Evolutionary conservation across 192 early-diverging fungal genomes (phyloP), one percentile per base, ranked within the genome.

Genomic region (Obelidium mucronatum): DNA sequence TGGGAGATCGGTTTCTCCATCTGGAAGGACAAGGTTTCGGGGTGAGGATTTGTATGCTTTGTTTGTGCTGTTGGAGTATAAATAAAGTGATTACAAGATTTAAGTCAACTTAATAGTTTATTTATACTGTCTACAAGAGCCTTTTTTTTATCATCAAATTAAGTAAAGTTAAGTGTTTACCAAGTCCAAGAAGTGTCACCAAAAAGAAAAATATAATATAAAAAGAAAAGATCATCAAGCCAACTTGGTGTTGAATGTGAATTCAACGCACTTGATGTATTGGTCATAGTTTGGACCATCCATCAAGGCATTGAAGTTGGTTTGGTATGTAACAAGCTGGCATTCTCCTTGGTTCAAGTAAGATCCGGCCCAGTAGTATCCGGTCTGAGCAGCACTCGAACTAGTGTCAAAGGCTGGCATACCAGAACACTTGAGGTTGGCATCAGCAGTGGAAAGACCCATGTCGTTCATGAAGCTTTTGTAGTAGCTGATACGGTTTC

Each of bases 261-360:
- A 22, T 35, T 74, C 73, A 24, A 74, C 73, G 28, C 73, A 74
- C 58, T 40, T 52, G 61, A 74, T 40, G 44, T 74, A 74, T 37
- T 74, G 59, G 28, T 63, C 60, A 54, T 58, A 72, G 36, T 58
- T 40, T 31, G 52, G 54, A 5, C 69, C 69, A 28, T 74, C 73
- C 40, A 74, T 61, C 58, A 74, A 36, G n/a, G 73, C 73, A 51
- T 74, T 74, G 39, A 63, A 74, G 40, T 48, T 53, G 33, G 73
- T 74, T 24, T 74, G 61, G 73, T 74, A 74, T 8, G 24, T 39
- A 34, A 74, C 69, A 4, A 72, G 53, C 55, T 72, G 52, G 24
- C 69, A 72, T 24, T 48, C 40, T 6, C 36, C 36, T n/a, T 42
- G 40, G 31, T 11, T 67, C 66, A 67, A 67, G 44, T 67, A 67